A percentile compares a stretch with the other conserved stretches of the same genome.
Conservation (phyloP, 2,329 filamentous ascomycete species). For the Arthrocladium fulminans region DNA sequence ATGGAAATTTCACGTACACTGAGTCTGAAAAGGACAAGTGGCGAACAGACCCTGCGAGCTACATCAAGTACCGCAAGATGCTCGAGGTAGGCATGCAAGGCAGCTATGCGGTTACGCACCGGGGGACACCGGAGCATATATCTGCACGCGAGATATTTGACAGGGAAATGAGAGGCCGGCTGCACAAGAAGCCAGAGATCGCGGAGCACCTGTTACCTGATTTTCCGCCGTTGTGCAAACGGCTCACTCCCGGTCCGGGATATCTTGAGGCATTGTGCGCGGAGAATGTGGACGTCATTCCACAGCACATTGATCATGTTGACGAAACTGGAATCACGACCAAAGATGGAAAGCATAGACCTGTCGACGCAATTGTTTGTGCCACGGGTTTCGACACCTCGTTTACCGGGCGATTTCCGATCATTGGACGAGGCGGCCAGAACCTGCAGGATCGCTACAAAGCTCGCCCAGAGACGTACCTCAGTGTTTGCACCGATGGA, state of each 20-base stretch:
- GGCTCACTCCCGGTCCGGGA: slow-evolving; percentile 38
- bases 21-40: slow-evolving; percentile 23
- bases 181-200: slow-evolving; percentile 28
- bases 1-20: slow-evolving; percentile 25
- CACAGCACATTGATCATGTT: slow-evolving; percentile 11
- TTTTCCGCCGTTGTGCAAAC: slow-evolving; percentile 35
- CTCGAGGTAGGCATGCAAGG: slow-evolving; percentile 26
- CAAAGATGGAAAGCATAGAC: slow-evolving; percentile 26
- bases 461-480: slow-evolving; percentile 28
- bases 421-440: slow-evolving; percentile 26
- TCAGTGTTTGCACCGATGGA: slow-evolving; percentile 27
- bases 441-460: slow-evolving; percentile 24
- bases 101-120: slow-evolving; percentile 20
- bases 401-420: slow-evolving; percentile 29
- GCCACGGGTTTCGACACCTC: slow-evolving; percentile 34
- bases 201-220: slow-evolving; percentile 32
- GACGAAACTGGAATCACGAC: slow-evolving; percentile 20
- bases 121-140: slow-evolving; percentile 17
- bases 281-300: slow-evolving; percentile 22
- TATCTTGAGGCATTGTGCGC: slow-evolving; percentile 26
- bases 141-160: slow-evolving; percentile 12
- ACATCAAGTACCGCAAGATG: slow-evolving; percentile 29
- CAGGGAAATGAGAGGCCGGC: slow-evolving; percentile 18
- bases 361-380: slow-evolving; percentile 30
- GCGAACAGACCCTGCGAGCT: slow-evolving; percentile 15